Evolutionary conservation across 441 rosid genomes (phyloP), one percentile per base, ranked within the genome.

Genomic region (Pelargonium citronellum): DNA sequence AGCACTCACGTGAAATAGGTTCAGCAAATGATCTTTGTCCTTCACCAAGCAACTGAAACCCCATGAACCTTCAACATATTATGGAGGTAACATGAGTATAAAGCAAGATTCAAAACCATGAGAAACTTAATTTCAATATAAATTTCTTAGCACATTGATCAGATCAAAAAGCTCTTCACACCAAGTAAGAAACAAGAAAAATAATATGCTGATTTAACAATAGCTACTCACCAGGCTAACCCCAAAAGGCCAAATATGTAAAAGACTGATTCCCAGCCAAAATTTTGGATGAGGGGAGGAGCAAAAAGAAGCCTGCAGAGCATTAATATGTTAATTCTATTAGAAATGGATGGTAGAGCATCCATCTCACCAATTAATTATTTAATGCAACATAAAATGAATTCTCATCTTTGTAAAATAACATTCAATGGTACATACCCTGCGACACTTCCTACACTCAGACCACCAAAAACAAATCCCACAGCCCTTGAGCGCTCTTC

Each of bases 401-500:
- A 22, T 37, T 49, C 10, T 20, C 22, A 67, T 60, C 43, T 24
- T 71, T 70, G 71, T 46, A 73, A 55, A 55, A 76, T 39, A 22
- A 72, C 30, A 67, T 70, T 22, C 69, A 68, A 70, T 4, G 71
- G 71, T 80, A 49, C 85, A 75, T 93, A 93, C 98, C 98, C 98
- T 22, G 82, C 3, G 67, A 93, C 96, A 80, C 97, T 93, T 83
- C 98, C 97, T 44, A 91, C 86, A 73, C 97, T 91, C 61, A 93
- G 74, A 80, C 98, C 97, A 74, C 98, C 92, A 74, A 93, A 93
- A 67, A 91, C 96, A 79, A 93, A 88, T 73, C 92, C 89, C 30
- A 93, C 98, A 11, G 97, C 98, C 64, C 97, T 83, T 70, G 98
- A 91, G 58, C 96, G 96, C 77, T 93, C 97, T 80, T 87, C 87